A percentile compares a stretch with the other conserved stretches of the same genome.
Evolutionary conservation across 176 grass and related monocot genomes (phyloP).

Genomic region (Saccharum spontaneum): DNA sequence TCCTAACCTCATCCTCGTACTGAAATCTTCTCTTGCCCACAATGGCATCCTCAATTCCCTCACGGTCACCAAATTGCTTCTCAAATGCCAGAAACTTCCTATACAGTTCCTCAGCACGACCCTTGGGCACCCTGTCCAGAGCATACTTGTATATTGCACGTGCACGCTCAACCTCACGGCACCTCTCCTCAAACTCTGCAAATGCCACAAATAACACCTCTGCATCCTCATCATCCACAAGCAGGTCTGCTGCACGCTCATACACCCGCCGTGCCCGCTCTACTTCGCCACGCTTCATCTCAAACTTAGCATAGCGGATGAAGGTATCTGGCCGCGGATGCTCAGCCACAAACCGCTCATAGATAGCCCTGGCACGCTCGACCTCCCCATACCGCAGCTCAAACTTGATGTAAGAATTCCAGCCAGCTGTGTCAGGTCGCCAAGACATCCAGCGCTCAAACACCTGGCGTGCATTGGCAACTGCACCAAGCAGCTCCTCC

Average conservation of each 20-base stretch:
- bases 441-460: slow-evolving; percentile 94
- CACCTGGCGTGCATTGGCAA: slow-evolving; percentile 71
- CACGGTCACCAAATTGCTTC: slow-evolving; percentile 62
- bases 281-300: slow-evolving; percentile 74
- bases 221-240: slow-evolving; percentile 57
- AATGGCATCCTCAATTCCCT: slow-evolving; percentile 69
- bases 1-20: slow-evolving; percentile 85
- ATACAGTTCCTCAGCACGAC: slow-evolving; percentile 73
- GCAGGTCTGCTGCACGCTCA: slow-evolving; percentile 60
- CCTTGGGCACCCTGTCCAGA: slow-evolving; percentile 68
- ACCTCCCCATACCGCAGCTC: slow-evolving; percentile 79
- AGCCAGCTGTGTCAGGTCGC: slow-evolving; percentile 60
- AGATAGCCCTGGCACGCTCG: slow-evolving; percentile 57
- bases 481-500: slow-evolving; percentile 77
- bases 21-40: slow-evolving; percentile 72
- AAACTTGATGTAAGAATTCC: slow-evolving; percentile 88
- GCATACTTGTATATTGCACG: slow-evolving; percentile 69
- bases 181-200: slow-evolving; percentile 79
- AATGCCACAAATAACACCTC: slow-evolving; percentile 74
- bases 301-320: slow-evolving; percentile 71
- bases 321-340: slow-evolving; percentile 66
- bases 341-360: slow-evolving; percentile 63
- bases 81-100: slow-evolving; percentile 74
- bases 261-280: slow-evolving; percentile 48
- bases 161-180: slow-evolving; percentile 59